These are phyloP conservation scores for Pseudomonodictys pantanalensis DNA, from an alignment of 495 filamentous ascomycete species.

Conservation along the genomic window DNA sequence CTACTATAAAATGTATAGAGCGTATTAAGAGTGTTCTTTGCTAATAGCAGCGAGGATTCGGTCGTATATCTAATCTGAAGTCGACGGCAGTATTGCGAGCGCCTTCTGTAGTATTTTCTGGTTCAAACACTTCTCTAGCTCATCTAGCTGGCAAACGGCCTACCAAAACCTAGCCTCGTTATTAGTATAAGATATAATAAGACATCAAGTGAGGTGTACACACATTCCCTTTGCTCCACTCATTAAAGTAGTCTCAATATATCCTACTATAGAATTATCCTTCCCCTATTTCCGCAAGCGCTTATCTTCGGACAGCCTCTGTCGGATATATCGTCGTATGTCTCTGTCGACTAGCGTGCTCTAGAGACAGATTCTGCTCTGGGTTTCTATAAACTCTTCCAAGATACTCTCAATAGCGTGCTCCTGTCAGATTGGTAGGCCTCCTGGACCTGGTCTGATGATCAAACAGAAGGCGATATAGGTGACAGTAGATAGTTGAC, in stretches of 20 bases:
- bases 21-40: not conserved
- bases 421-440: no score
- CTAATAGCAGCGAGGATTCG: not conserved
- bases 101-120: not conserved
- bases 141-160: not conserved
- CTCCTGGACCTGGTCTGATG: no score
- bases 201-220: not conserved
- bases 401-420: no score
- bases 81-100: not conserved
- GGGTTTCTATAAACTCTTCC: not conserved
- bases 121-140: not conserved
- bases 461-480: no score
- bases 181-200: not conserved
- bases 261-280: not conserved
- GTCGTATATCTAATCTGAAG: not conserved
- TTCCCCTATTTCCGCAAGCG: not conserved
- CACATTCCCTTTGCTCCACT: not conserved
- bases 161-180: not conserved
- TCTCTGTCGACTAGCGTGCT: not conserved
- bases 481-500: no score
- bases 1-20: not conserved
- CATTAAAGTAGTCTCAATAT: not conserved
- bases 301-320: not conserved
- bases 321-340: not conserved
- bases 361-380: not conserved